phyloP scores from a whole-genome alignment of 2,329 filamentous ascomycete genomes.

The Aspergillus phoenicis region DNA sequence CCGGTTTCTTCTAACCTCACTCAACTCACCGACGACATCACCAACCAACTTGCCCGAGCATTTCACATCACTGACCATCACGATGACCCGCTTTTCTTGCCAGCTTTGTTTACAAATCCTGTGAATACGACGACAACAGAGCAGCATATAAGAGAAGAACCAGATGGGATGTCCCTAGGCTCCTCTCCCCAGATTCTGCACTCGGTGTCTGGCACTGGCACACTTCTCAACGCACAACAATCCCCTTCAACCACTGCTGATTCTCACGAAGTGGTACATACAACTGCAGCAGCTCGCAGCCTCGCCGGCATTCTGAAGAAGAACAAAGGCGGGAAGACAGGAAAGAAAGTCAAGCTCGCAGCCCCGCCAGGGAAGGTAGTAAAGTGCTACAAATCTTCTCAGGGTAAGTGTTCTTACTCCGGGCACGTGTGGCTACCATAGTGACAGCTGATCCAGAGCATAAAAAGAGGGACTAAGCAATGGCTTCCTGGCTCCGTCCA shows the following conservation, averaged over 20 bases:
- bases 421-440: background rate
- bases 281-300: background rate
- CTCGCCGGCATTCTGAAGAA: background rate
- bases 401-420: background rate
- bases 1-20: background rate
- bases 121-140: background rate
- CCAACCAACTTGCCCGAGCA: constrained; percentile 5
- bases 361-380: background rate
- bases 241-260: background rate
- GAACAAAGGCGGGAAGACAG: background rate
- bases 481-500: background rate
- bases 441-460: background rate
- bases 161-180: background rate
- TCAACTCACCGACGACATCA: constrained; percentile 6
- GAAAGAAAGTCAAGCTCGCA: background rate
- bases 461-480: background rate
- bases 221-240: background rate
- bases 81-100: background rate
- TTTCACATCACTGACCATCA: constrained; percentile 12
- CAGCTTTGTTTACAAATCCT: background rate
- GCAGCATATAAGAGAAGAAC: background rate
- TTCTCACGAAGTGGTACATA: background rate
- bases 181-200: background rate
- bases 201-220: background rate
- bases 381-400: background rate